Conservation (phyloP, 306 rosid genomes). For the Vicia faba region DNA sequence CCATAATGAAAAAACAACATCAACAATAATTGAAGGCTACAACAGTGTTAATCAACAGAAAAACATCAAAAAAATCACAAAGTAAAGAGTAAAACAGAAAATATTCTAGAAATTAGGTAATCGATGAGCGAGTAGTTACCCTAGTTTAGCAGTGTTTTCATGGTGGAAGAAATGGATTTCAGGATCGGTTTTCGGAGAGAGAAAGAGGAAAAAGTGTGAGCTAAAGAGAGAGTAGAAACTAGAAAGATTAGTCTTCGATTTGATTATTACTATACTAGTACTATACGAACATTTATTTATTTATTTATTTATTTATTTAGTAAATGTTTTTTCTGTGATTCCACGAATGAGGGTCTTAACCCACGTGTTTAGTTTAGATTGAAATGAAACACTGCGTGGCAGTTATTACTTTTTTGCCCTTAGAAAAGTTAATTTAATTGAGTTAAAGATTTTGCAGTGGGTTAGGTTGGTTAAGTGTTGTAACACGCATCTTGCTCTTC, state of each 20-base stretch:
- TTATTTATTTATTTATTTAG: not conserved
- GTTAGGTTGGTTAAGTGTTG: conserved; percentile 33
- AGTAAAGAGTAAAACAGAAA: conserved; percentile 4
- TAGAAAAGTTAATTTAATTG: no score
- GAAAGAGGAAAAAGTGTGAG: not conserved
- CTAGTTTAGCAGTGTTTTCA: conserved; percentile 17
- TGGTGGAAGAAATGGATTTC: conserved; percentile 2
- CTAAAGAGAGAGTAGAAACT: not conserved
- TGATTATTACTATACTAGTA: not conserved
- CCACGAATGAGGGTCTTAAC: conserved; percentile 33
- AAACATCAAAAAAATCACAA: not conserved
- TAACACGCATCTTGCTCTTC: conserved; percentile 22
- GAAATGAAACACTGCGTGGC: not conserved
- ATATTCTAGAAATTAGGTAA: not conserved
- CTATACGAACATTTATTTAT: not conserved
- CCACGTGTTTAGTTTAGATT: conserved; percentile 46
- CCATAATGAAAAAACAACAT: not conserved
- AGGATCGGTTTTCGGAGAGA: conserved; percentile 36
- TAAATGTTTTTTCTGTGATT: conserved; percentile 7
- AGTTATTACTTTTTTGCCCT: no score
- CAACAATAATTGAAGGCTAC: not conserved
- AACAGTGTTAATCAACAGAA: not conserved
- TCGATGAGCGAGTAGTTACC: conserved; percentile 40
- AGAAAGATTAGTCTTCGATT: not conserved
- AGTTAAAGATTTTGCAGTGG: not conserved